Evolutionary conservation across 768 basidiomycete species (phyloP).

Genomic region (Coprinopsis cinerea): DNA sequence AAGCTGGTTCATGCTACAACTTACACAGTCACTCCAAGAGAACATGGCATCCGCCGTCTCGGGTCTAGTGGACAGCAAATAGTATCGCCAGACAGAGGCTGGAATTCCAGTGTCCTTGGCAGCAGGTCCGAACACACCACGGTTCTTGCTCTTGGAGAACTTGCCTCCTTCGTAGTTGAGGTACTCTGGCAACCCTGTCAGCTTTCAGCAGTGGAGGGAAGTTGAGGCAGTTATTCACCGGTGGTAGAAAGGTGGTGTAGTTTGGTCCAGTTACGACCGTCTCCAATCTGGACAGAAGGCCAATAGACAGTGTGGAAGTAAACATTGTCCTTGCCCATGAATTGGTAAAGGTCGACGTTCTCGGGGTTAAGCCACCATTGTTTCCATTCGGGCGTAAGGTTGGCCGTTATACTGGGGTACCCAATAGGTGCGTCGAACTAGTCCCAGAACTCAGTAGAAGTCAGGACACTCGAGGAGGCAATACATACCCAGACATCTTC

Average conservation of each 20-base stretch:
- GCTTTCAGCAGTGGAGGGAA: neutral
- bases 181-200: constrained; percentile 56
- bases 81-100: constrained; percentile 94
- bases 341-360: constrained; percentile 89
- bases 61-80: constrained; percentile 85
- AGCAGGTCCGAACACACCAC: constrained; percentile 94
- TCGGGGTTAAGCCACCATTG: constrained; percentile 95
- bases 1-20: constrained; percentile 19
- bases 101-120: constrained; percentile 93
- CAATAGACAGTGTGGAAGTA: constrained; percentile 98
- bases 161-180: constrained; percentile 98
- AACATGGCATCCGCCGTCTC: constrained; percentile 95
- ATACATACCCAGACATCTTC: constrained; percentile 87
- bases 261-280: constrained; percentile 89
- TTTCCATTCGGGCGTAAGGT: constrained; percentile 91
- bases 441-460: constrained; percentile 12
- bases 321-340: constrained; percentile 99
- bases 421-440: constrained; percentile 97
- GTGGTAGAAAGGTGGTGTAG: constrained; percentile 94
- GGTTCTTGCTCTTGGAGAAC: constrained; percentile 95
- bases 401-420: constrained; percentile 95
- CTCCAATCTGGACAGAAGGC: constrained; percentile 85
- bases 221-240: constrained; percentile 44
- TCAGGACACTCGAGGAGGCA: neutral
- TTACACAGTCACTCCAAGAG: constrained; percentile 91